Evolutionary conservation across 75 land plant genomes (phyloP).

Genomic region (Pinus albicaulis): DNA sequence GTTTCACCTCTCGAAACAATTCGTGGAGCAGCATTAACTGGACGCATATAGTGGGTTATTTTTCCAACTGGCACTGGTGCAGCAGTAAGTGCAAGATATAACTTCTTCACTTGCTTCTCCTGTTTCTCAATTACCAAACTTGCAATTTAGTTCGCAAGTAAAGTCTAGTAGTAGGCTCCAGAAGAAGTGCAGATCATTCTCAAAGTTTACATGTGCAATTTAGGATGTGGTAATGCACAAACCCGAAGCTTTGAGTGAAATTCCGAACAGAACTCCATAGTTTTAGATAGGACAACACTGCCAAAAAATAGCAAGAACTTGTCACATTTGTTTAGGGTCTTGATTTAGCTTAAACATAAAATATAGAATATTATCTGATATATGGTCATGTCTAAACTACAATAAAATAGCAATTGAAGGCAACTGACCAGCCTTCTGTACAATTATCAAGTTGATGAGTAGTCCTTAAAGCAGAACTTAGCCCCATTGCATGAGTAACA

Average conservation of each 20-base stretch:
- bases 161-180: background rate
- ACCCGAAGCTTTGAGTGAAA: constrained; percentile 88
- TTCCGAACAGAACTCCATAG: constrained; percentile 77
- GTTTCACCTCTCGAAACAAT: constrained; percentile 68
- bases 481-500: constrained; percentile 82
- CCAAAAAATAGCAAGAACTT: constrained; percentile 13
- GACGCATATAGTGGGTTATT: constrained; percentile 90
- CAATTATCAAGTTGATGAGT: constrained; percentile 98
- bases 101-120: constrained; percentile 91
- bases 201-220: constrained; percentile 2
- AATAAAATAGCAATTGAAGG: constrained; percentile 8
- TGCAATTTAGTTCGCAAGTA: background rate
- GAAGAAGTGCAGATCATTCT: background rate
- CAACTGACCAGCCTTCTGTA: constrained; percentile 92
- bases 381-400: background rate
- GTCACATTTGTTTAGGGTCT: background rate
- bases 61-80: constrained; percentile 75
- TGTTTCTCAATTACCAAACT: constrained; percentile 23
- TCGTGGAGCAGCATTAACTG: constrained; percentile 74
- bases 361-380: background rate
- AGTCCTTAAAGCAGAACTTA: constrained; percentile 57
- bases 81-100: constrained; percentile 87
- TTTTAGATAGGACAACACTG: constrained; percentile 92
- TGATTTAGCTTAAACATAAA: background rate
- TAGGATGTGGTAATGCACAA: constrained; percentile 13